Percentiles rank a stretch among this genome's conserved stretches.
Evolutionary conservation across 139 green algal species (phyloP).

Genomic region (Protoeuglena noctilucae): DNA sequence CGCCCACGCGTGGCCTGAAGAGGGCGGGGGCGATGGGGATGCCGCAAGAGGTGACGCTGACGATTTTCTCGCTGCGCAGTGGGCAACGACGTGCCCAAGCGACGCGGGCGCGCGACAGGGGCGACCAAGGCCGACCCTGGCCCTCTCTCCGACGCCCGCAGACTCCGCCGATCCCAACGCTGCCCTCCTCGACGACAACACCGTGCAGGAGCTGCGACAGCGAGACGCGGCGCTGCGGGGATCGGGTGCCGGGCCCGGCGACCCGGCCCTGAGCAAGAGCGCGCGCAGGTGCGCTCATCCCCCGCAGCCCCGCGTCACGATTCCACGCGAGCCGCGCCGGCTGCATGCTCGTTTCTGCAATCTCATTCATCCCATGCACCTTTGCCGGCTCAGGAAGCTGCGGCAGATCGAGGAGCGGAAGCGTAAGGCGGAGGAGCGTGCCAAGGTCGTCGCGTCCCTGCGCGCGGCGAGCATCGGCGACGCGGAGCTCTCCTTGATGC

Average conservation of each 20-base stretch:
- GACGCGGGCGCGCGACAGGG: too few relatives aligned
- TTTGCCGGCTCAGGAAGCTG: conserved; percentile 54
- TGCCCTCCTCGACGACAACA: too few relatives aligned
- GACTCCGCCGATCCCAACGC: too few relatives aligned
- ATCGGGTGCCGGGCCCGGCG: too few relatives aligned
- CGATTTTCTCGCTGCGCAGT: neutral
- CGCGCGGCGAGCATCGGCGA: too few relatives aligned
- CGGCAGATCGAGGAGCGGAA: conserved; percentile 49
- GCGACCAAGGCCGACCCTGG: too few relatives aligned
- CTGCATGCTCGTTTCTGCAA: too few relatives aligned
- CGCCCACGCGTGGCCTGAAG: neutral
- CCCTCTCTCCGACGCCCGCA: too few relatives aligned
- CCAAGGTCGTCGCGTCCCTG: conserved; percentile 12
- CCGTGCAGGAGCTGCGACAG: neutral
- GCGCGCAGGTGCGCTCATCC: neutral
- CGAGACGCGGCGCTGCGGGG: too few relatives aligned
- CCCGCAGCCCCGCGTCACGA: too few relatives aligned
- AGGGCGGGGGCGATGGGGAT: neutral
- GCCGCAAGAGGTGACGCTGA: neutral
- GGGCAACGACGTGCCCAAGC: neutral
- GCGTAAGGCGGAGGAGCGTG: conserved; percentile 21
- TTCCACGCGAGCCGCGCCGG: too few relatives aligned
- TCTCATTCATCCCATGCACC: conserved; percentile 15
- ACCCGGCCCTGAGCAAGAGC: neutral
- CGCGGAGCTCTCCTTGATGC: neutral